phyloP scores from a whole-genome alignment of 768 basidiomycete genomes.

The Hirschioporus abietinus region DNA sequence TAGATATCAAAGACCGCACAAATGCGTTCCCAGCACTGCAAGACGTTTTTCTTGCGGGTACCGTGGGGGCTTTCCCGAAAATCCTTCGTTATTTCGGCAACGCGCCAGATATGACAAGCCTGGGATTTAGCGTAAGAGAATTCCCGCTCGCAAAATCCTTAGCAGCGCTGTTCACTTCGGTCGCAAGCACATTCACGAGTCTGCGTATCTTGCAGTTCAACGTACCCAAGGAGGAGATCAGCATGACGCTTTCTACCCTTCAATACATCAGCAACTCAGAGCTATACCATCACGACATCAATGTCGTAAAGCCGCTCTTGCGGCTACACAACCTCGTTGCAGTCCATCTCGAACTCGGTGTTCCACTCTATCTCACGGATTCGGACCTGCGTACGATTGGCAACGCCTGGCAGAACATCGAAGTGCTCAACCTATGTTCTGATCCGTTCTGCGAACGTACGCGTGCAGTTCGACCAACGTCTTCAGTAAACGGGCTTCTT shows the following conservation, averaged over 20 bases:
- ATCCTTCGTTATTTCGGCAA: background rate
- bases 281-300: conserved; percentile 1
- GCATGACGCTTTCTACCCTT: background rate
- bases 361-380: background rate
- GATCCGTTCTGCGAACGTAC: conserved; percentile 2
- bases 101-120: background rate
- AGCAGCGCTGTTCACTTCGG: conserved; percentile 2
- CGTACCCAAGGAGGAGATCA: background rate
- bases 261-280: background rate
- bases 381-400: background rate
- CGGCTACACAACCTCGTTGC: background rate
- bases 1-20: background rate
- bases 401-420: background rate
- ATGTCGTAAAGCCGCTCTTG: background rate
- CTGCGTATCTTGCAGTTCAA: conserved; percentile 4
- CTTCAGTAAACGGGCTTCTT: background rate
- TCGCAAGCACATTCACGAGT: background rate
- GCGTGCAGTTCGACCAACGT: background rate
- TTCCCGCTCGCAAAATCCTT: background rate
- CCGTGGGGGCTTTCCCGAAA: background rate
- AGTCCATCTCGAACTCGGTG: conserved; percentile 3
- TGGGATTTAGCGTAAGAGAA: conserved; percentile 3
- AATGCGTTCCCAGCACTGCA: background rate
- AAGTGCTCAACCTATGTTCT: conserved; percentile 1
- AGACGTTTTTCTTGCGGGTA: background rate